phyloP scores from a whole-genome alignment of 2,329 filamentous ascomycete genomes.

The Neonectria hederae region DNA sequence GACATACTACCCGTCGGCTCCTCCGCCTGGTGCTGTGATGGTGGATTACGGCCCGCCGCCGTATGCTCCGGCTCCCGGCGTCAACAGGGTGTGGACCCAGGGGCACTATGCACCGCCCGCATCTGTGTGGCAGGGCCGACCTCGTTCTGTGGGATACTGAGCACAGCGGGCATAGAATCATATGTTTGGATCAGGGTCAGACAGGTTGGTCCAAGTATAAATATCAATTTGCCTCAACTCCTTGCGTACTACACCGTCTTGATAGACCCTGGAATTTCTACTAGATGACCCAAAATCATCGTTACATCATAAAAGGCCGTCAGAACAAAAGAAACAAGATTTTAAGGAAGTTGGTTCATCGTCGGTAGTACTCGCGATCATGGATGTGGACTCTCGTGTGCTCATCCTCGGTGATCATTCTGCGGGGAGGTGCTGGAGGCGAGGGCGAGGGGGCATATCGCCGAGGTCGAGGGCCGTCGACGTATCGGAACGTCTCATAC shows the following conservation, averaged over 20 bases:
- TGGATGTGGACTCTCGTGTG: conserved; percentile 45
- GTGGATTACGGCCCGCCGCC: conserved; percentile 19
- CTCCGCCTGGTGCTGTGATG: not conserved
- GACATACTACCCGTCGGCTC: conserved; percentile 14
- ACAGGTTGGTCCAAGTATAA: not conserved
- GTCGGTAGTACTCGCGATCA: conserved; percentile 47
- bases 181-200: not conserved
- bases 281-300: conserved; percentile 26
- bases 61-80: conserved; percentile 7
- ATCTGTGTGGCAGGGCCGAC: not conserved
- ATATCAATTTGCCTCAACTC: conserved; percentile 28
- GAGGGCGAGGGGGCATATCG: conserved; percentile 44
- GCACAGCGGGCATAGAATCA: not conserved
- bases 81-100: not conserved
- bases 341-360: conserved; percentile 14
- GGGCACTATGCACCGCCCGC: not conserved
- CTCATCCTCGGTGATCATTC: conserved; percentile 45
- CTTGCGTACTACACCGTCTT: conserved; percentile 19
- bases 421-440: conserved; percentile 44
- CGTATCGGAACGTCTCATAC: conserved; percentile 63
- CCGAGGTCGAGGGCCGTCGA: conserved; percentile 59
- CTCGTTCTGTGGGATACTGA: not conserved
- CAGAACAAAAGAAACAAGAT: not conserved
- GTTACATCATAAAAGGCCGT: conserved; percentile 37
- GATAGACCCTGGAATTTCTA: conserved; percentile 7